phyloP scores from a whole-genome alignment of 768 basidiomycete genomes.

The Podaxis sp. region DNA sequence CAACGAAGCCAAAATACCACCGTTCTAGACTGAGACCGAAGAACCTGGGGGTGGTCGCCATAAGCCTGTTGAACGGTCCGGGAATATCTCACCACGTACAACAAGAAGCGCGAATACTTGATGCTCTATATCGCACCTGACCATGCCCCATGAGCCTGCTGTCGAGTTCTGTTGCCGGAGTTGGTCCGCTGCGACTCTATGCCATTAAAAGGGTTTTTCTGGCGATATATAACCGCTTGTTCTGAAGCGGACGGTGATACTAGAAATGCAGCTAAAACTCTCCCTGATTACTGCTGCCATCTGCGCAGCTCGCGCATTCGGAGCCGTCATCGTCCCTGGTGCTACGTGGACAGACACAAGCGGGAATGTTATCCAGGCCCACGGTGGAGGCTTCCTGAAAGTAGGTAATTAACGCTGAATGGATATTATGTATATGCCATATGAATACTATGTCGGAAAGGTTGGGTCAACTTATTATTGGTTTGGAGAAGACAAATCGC shows the following conservation, averaged over 20 bases:
- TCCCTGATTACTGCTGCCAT: not conserved
- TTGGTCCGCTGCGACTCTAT: conserved; percentile 1
- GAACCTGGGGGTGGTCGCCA: not conserved
- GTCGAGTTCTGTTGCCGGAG: conserved; percentile 2
- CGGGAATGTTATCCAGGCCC: conserved; percentile 62
- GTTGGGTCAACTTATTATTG: conserved; percentile 58
- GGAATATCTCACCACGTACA: not conserved
- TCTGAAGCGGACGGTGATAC: not conserved
- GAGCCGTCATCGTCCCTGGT: conserved; percentile 55
- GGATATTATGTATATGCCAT: not conserved
- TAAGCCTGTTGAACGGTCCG: not conserved
- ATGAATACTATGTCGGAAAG: conserved; percentile 23
- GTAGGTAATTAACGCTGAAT: conserved; percentile 24
- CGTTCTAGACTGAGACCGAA: not conserved
- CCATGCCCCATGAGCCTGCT: conserved; percentile 1
- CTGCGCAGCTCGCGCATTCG: conserved; percentile 19
- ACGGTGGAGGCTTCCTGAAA: conserved; percentile 60
- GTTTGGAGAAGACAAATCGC: conserved; percentile 63
- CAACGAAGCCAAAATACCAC: not conserved
- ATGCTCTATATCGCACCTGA: conserved; percentile 7
- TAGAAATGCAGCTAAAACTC: not conserved
- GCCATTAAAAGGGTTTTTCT: no score
- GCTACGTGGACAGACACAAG: conserved; percentile 63
- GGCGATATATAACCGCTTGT: not conserved
- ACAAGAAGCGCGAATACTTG: not conserved